Evolutionary conservation across 371 early-diverging fungal species (phyloP).

Genomic region (Encephalitozoon hellem): DNA sequence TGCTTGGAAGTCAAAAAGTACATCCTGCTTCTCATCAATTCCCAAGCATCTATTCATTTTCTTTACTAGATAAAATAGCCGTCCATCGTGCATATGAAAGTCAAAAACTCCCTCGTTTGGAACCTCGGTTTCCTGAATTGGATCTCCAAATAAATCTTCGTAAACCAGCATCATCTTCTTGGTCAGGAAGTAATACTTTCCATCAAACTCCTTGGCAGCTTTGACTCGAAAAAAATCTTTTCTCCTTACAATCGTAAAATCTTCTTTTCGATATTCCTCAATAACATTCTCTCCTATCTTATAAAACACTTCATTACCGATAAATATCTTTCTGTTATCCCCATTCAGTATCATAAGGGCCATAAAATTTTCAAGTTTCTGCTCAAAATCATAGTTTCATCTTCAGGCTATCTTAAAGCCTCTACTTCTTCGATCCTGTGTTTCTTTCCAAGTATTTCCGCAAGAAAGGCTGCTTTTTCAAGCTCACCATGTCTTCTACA

Average conservation of each 20-base stretch:
- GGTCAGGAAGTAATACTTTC: background rate
- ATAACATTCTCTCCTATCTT: background rate
- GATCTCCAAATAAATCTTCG: background rate
- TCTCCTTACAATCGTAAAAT: background rate
- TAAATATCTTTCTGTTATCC: conserved; percentile 16
- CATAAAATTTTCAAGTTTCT: conserved; percentile 15
- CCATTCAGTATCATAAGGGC: conserved; percentile 11
- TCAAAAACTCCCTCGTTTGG: background rate
- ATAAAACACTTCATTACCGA: background rate
- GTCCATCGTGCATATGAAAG: background rate
- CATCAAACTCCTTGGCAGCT: background rate
- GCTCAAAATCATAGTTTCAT: background rate
- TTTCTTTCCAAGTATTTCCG: background rate
- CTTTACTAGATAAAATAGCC: background rate
- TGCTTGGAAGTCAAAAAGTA: background rate
- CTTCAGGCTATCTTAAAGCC: background rate
- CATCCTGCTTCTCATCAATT: background rate
- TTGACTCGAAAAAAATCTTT: background rate
- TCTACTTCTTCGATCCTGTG: background rate
- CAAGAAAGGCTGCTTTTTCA: conserved; percentile 12
- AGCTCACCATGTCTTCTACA: conserved; percentile 34
- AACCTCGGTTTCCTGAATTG: background rate
- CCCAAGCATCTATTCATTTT: background rate
- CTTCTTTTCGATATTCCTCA: background rate
- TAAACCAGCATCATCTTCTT: background rate